Base-by-base conservation (phyloP, 23 red algal genomes). In the Gracilaria gracilis region DNA sequence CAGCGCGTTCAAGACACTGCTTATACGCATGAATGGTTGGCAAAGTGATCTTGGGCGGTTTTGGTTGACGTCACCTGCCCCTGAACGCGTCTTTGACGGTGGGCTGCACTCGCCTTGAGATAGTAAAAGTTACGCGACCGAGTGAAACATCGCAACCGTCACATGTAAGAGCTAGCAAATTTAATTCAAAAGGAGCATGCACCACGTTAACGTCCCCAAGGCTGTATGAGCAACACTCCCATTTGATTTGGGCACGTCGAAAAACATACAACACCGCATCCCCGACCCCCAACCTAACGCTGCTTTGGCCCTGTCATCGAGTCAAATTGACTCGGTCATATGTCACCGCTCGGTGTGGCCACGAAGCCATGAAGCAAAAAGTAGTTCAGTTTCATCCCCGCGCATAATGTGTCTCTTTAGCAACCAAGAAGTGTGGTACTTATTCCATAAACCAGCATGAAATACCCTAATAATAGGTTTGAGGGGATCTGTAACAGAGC, bases 181-280 rank as follows among this genome's bases (percentile, higher is more conserved):
- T 70, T 35, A 70, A 70, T 70, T 70, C 65, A 70, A 38, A 70
- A 70, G 65, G 65, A 38, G 65, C 28, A 70, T 70, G 65, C 65
- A 28, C 65, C 35, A 70, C 65, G 65, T 70, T 70, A 46, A 46
- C 42, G 35, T 70, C 25, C 65, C 28, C 1, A 70, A 28, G 35
- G 34, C 65, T 70, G 65, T 70, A 70, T 16, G 65, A 70, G 28
- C 65, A 70, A 58, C 15, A 58, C 15, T 19, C 19, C 48, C 15
- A n/a, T 58, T 58, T 58, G 54, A 58, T 58, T 58, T 58, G 54
- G 54, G 54, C 2, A 15, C 54, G 23, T 58, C 54, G 54, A 58
- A 58, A 58, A 58, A 58, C 15, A n/a, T 58, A 58, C 23, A 58
- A 46, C 42, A 46, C 4, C 42, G 42, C 42, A 46, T 46, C 42